phyloP scores from a whole-genome alignment of 768 basidiomycete genomes.

The Calvatia gigantea region DNA sequence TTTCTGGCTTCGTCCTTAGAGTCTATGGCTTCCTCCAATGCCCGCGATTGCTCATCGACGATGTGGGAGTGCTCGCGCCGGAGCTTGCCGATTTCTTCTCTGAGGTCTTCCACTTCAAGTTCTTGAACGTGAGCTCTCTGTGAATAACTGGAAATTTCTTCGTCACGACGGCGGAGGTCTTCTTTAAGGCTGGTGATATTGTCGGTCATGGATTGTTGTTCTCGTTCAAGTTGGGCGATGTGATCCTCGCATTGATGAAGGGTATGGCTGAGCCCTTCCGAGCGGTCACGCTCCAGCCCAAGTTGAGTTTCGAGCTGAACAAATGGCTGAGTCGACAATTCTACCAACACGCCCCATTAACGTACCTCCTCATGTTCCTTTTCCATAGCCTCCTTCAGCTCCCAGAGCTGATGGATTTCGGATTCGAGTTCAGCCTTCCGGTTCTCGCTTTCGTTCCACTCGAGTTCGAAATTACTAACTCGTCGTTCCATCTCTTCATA shows the following conservation, averaged over 20 bases:
- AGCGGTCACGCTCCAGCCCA: constrained; percentile 48
- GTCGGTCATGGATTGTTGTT: constrained; percentile 53
- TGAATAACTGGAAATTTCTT: constrained; percentile 47
- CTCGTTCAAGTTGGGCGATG: constrained; percentile 48
- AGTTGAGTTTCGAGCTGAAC: constrained; percentile 52
- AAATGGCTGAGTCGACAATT: background rate
- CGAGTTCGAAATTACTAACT: constrained; percentile 44
- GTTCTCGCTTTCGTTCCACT: constrained; percentile 56
- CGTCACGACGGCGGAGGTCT: constrained; percentile 52
- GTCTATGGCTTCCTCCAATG: constrained; percentile 41
- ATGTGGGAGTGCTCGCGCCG: constrained; percentile 52
- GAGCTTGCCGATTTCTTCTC: constrained; percentile 50
- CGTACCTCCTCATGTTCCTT: constrained; percentile 54
- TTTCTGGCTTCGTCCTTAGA: constrained; percentile 44
- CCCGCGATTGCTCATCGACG: constrained; percentile 44
- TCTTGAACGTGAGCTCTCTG: constrained; percentile 46
- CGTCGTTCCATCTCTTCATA: constrained; percentile 39
- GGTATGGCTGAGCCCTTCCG: constrained; percentile 40
- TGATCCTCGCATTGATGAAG: constrained; percentile 54
- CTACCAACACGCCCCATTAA: constrained; percentile 4
- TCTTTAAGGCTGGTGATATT: constrained; percentile 54
- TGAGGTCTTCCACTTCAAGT: constrained; percentile 48
- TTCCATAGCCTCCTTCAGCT: constrained; percentile 50
- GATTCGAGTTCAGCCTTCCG: constrained; percentile 51
- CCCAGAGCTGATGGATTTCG: constrained; percentile 51